A percentile compares a stretch with the other conserved stretches of the same genome.
These are phyloP conservation scores for Penicillium verhagenii DNA, from an alignment of 495 filamentous ascomycete species.

Conservation along the genomic window DNA sequence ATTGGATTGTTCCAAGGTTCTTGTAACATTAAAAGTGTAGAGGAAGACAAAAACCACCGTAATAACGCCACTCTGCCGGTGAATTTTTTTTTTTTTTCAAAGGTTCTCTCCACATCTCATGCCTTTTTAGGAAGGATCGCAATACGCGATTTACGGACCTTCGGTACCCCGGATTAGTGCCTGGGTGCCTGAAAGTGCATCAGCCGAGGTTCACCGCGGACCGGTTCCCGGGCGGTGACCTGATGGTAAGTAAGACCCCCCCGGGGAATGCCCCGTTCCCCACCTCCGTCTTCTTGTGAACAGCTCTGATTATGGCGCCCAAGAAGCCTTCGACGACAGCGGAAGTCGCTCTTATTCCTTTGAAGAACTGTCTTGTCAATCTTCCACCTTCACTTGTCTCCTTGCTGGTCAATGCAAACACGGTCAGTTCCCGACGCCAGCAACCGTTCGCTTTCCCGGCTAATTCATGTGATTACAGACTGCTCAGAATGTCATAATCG, in stretches of 20 bases:
- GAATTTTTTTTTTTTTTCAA: no score
- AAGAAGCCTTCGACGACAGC: slow-evolving; percentile 69
- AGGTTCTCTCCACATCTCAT: no score
- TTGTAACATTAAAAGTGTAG: no score
- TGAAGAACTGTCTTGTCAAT: slow-evolving; percentile 94
- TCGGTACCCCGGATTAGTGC: neutral
- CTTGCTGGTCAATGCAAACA: slow-evolving; percentile 81
- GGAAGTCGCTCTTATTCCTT: slow-evolving; percentile 74
- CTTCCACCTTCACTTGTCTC: slow-evolving; percentile 81
- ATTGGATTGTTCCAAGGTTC: no score
- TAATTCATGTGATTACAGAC: slow-evolving; percentile 49
- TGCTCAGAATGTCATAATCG: slow-evolving; percentile 93
- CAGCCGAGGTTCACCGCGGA: slow-evolving; percentile 2
- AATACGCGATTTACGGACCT: no score
- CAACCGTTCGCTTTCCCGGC: slow-evolving; percentile 3
- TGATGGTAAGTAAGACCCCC: neutral
- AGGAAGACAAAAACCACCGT: no score
- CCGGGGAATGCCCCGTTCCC: slow-evolving; percentile 10
- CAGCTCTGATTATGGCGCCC: slow-evolving; percentile 53
- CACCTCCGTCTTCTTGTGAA: slow-evolving; percentile 6
- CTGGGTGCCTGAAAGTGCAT: neutral
- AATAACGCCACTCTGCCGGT: no score
- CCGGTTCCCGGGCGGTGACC: slow-evolving; percentile 2
- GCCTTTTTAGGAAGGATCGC: no score
- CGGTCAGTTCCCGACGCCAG: slow-evolving; percentile 55